Base-by-base conservation (phyloP, 2,329 filamentous ascomycete genomes). In the Dactylellina leptospora region DNA sequence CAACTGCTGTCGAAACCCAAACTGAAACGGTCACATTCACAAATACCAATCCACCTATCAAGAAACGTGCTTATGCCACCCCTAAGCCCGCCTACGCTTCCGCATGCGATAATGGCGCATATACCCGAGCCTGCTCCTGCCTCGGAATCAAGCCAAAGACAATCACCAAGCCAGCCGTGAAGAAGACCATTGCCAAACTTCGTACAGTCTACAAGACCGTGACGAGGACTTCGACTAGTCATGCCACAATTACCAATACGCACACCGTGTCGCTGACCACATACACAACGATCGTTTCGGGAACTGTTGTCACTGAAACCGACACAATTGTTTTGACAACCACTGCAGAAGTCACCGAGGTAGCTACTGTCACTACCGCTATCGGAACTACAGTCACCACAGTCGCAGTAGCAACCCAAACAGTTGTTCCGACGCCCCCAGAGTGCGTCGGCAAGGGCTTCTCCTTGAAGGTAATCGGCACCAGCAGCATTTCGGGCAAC, bases 91-190 rank as follows among this genome's bases (percentile, higher is more conserved):
- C 44, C 13, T 71, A 71, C 11, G 66, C 66, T 9, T 53, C 50
- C 42, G 50, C 33, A 4, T 71, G 66, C 13, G 58, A 59, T 13
- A 59, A 25, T 33, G 22, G 3, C 20, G 58, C 50, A 4, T 71
- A 71, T 40, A 71, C 58, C 27, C 42, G 51, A 10, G 66, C 66
- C 9, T 71, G 66, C 58, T 71, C 66, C n/a, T 71, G 66, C 51
- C 16, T 63, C 1, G 66, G 66, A 13, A 33, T 71, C 51, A 59
- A 71, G 18, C 66, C 66, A 9, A 53, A 25, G 30, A 71, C 66
- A 27, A 58, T 62, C 22, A 71, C 58, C 23, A 63, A 47, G 16
- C n/a, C 66, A 13, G 66, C 59, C 4, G 42, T 62, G 20, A 28
- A 27, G 13, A 63, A 59, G 25, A 71, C 66, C 20, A 16, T 63